Evolutionary conservation across 306 rosid species (phyloP).

Genomic region (Medicago arabica): DNA sequence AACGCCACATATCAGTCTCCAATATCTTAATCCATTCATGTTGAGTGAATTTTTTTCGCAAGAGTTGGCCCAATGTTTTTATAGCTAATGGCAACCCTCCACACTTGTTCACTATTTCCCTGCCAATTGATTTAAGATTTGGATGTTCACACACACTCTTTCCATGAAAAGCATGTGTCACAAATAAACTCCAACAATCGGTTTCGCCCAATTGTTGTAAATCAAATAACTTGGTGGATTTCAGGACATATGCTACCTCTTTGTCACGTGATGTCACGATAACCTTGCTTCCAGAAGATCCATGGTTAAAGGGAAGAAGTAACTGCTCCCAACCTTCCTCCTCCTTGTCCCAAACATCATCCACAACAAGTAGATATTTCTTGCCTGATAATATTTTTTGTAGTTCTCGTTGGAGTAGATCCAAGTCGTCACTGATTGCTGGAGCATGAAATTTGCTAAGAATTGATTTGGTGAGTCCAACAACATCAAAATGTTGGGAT

Average conservation of each 20-base stretch:
- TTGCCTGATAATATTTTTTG: background rate
- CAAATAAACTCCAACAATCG: slow-evolving; percentile 6
- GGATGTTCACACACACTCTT: background rate
- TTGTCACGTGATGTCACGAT: slow-evolving; percentile 15
- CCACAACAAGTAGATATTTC: background rate
- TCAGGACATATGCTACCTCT: background rate
- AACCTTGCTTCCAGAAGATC: slow-evolving; percentile 16
- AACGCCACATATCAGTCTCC: slow-evolving; percentile 43
- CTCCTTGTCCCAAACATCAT: background rate
- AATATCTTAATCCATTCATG: slow-evolving; percentile 40
- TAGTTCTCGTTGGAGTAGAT: background rate
- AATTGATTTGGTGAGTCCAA: slow-evolving; percentile 14
- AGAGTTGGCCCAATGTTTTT: slow-evolving; percentile 47
- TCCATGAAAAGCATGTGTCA: background rate
- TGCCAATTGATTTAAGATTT: background rate
- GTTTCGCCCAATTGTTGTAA: background rate
- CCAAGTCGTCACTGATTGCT: background rate
- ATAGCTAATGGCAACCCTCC: slow-evolving; percentile 58
- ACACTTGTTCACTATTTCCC: slow-evolving; percentile 30
- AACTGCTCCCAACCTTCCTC: background rate
- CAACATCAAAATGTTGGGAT: slow-evolving; percentile 1
- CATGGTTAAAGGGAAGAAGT: slow-evolving; percentile 2
- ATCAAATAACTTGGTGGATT: background rate
- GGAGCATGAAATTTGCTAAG: background rate
- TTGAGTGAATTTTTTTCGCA: slow-evolving; percentile 30